Base-by-base conservation (phyloP, 2,329 filamentous ascomycete genomes). In the Neoascochyta sp. region DNA sequence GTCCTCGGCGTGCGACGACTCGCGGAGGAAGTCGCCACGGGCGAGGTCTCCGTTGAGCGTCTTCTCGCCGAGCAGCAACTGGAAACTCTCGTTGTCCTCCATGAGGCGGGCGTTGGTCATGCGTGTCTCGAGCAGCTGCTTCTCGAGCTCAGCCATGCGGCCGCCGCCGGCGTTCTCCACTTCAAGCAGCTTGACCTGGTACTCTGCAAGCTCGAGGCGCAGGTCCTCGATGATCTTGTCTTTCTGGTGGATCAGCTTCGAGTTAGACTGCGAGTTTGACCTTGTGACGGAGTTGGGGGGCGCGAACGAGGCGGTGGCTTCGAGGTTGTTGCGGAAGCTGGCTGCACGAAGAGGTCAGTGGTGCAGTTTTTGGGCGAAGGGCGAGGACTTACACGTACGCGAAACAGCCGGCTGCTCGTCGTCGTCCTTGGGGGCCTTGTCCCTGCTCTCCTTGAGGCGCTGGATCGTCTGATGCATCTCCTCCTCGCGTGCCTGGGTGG, bases 21-120 rank as follows among this genome's bases (percentile, higher is more conserved):
- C 54, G 33, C 72, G 83, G 68, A 86, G 79, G 62, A 94, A 87
- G 54, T 90, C 84, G 50, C 76, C 83, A 57, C 83, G 87, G 53
- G 77, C 76, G 59, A 95, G 90, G 57, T 96, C 90, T 16, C 92
- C 92, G 57, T 93, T 95, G 36, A 98, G 75, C 1, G 92, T 96
- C 72, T 88, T 90, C 64, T 96, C 89, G 56, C 88, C 87, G 14
- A 98, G 78, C 11, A 98, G 78, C 20, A 96, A 76, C 65, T 96
- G 90, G 65, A 95, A 98, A 66, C 88, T 94, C 66, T 98, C 92
- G 54, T 96, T 96, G 64, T 98, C 92, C 66, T 98, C 92, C 85
- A 95, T 92, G 42, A 98, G 71, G 24, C 89, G 80, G 34, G 92
- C 92, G 58, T 96, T 98, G 47, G 88, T 84, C 83, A 96, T 92